A percentile compares a stretch with the other conserved stretches of the same genome.
phyloP scores from a whole-genome alignment of 2,329 filamentous ascomycete species.

The Scedosporium apiospermum region DNA sequence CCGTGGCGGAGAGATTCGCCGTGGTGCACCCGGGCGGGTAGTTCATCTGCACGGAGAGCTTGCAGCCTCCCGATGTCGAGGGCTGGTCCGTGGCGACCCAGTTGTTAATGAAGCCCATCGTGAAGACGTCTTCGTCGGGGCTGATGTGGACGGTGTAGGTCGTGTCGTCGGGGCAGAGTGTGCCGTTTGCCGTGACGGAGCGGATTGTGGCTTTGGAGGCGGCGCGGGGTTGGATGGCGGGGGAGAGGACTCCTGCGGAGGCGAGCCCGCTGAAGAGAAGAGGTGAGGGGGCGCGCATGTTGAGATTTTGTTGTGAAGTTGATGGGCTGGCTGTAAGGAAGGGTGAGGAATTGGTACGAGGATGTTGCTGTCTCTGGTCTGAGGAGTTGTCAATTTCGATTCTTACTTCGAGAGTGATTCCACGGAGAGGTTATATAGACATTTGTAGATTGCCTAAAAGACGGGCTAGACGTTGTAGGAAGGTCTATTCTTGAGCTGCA shows the following conservation, averaged over 20 bases:
- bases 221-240: neutral
- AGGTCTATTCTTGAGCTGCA: neutral
- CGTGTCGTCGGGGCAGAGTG: neutral
- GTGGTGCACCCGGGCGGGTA: neutral
- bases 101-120: conserved; percentile 4
- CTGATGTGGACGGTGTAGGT: conserved; percentile 7
- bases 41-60: neutral
- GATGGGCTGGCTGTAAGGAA: neutral
- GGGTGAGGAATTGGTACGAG: neutral
- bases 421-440: neutral
- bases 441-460: neutral
- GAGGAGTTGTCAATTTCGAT: neutral
- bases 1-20: neutral
- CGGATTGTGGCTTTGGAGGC: neutral
- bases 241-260: neutral
- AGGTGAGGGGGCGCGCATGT: neutral
- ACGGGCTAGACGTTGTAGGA: neutral
- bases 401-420: neutral
- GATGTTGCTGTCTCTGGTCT: neutral
- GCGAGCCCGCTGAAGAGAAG: neutral
- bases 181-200: neutral
- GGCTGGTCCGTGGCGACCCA: conserved; percentile 1
- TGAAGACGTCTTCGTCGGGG: neutral
- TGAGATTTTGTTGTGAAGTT: neutral
- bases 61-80: conserved; percentile 1